Percentiles rank a stretch among this genome's conserved stretches.
These are phyloP conservation scores for Sclerotinia spermophila DNA, from an alignment of 2,329 filamentous ascomycete species.

Conservation along the genomic window DNA sequence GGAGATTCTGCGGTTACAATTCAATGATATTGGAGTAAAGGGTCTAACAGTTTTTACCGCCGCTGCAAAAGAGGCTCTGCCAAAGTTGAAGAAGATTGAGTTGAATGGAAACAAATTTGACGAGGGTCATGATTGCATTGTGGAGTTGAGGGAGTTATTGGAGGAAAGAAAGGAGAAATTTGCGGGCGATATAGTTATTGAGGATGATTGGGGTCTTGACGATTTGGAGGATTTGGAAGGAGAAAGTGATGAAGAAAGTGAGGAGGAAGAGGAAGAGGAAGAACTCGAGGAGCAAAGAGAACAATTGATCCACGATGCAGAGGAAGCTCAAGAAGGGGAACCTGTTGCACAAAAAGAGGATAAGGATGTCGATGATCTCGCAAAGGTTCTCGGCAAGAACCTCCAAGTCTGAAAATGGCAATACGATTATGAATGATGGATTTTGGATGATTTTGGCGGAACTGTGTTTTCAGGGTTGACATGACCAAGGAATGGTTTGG, in stretches of 20 bases:
- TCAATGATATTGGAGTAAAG: constrained; percentile 84
- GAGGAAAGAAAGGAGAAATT: constrained; percentile 73
- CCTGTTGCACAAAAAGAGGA: constrained; percentile 69
- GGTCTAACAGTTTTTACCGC: constrained; percentile 68
- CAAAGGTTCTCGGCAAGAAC: constrained; percentile 54
- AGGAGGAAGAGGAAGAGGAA: constrained; percentile 58
- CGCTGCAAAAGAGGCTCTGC: constrained; percentile 65
- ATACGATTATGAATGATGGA: constrained; percentile 1
- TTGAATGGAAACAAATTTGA: constrained; percentile 94
- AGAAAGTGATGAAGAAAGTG: constrained; percentile 65
- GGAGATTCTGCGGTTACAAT: constrained; percentile 79
- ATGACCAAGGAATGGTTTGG: neutral
- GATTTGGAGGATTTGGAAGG: constrained; percentile 78
- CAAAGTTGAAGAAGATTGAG: constrained; percentile 78
- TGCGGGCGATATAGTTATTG: constrained; percentile 62
- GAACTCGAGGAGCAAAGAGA: constrained; percentile 63
- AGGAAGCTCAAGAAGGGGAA: constrained; percentile 65
- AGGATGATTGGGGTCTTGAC: constrained; percentile 82
- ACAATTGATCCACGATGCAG: constrained; percentile 65
- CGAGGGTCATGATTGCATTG: constrained; percentile 75
- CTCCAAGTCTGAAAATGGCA: constrained; percentile 13
- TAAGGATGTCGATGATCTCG: constrained; percentile 76
- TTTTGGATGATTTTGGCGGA: constrained; percentile 15
- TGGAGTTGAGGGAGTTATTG: constrained; percentile 65
- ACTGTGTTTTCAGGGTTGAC: neutral